Evolutionary conservation across 2,329 filamentous ascomycete genomes (phyloP), one percentile per base, ranked within the genome.

Genomic region (Fusarium virguliforme): DNA sequence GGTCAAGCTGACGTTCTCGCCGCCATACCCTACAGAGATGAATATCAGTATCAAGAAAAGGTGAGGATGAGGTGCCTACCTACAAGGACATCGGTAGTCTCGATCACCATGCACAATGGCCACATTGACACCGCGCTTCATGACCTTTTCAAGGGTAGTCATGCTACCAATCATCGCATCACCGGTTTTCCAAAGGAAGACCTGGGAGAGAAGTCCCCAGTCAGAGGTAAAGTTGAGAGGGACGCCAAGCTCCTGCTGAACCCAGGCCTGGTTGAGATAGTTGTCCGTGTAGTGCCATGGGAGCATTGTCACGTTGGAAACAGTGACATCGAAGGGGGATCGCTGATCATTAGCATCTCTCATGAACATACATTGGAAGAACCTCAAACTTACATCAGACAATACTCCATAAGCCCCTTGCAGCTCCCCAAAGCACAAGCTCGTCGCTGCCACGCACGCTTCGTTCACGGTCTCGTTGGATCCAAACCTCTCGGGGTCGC

Each of bases 31-130:
- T 75, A 13, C 4, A 28, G 6, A 3, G 1, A 35, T 5, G 3
- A 2, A 3, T 3, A 6, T 66, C 24, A 61, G 59, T 34, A 22
- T n/a, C n/a, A 37, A 3, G 6, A 2, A 10, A 26, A 8, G 5
- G 9, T 35, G 6, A 26, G 13, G 0, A 7, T 10, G 1, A 4
- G 3, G 6, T 1, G 9, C 10, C 18, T 1, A 65, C 75, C 90
- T 82, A 77, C 90, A 90, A 72, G 88, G 88, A 76, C 87, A 89
- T 65, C 87, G 84, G 70, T 86, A 89, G 75, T 90, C 88, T 57
- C 86, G 80, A 73, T 89, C 87, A 15, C 87, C 87, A 76, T 94
- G 92, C 55, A 93, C 85, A 62, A 95, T 80, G 2, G 90, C 90
- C 15, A 95, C 88, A 12, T 88, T 89, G 8, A 93, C 87, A 28